Base-by-base conservation (phyloP, 192 early-diverging fungal genomes). In the Gigaspora rosea region DNA sequence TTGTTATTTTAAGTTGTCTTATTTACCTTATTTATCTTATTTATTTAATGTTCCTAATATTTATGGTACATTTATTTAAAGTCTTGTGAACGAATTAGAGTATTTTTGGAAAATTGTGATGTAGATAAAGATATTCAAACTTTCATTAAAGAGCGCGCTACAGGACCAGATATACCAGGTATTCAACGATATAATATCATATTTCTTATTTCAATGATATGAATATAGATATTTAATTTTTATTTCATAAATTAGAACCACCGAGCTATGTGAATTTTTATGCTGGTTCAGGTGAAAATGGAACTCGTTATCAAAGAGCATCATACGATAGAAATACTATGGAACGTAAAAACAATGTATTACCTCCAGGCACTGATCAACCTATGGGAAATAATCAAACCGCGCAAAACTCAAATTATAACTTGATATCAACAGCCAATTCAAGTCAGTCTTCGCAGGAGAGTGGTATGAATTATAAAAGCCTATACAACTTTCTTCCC, bases 81-180 rank as follows among this genome's bases (percentile, higher is more conserved):
- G 85, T 89, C 92, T 8, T 91, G 89, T 80, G 93, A 94, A 73
- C 80, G 88, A 20, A 89, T 94, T 51, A 84, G 92, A 66, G 82
- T 87, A 56, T 85, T 85, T 57, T 76, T 94, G 61, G 93, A 93
- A 66, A 72, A 85, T 15, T 88, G 91, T 54, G 84, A 88, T 64
- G 86, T 91, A 15, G 81, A 85, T 27, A 82, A 85, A 36, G 91
- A 94, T 75, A 90, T 94, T 63, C 56, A 83, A 20, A 80, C 72
- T 8, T 93, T 92, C 63, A 91, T 94, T 41, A 78, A 86, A 22
- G 82, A 84, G 16, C 83, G 84, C 71, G 89, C 90, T 32, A 93
- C 93, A 3, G 93, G 93, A 2, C 81, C 87, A 4, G 83, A 84
- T 13, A 84, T 82, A 22, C 86, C 85, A 48, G 85, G 84, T 74